Evolutionary conservation across 2,329 filamentous ascomycete species (phyloP).

Genomic region (Monilinia laxa): DNA sequence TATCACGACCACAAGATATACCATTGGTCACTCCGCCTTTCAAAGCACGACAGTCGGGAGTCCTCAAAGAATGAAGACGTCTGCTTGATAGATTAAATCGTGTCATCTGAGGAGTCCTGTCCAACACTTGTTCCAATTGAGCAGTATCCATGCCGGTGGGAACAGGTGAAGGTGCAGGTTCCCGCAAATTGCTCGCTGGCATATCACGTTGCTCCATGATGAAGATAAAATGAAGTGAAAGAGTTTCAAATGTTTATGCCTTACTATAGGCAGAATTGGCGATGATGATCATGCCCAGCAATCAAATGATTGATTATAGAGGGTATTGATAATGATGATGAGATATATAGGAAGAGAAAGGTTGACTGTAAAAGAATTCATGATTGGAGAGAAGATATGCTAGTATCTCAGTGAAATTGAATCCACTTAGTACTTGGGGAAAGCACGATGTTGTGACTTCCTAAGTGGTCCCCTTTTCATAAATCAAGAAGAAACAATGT

Average conservation of each 20-base stretch:
- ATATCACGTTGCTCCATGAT: conserved; percentile 4
- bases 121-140: conserved; percentile 1
- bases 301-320: neutral
- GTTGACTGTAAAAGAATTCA: neutral
- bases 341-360: neutral
- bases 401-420: neutral
- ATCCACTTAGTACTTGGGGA: neutral
- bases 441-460: neutral
- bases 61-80: neutral
- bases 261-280: neutral
- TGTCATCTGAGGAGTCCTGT: conserved; percentile 1
- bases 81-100: neutral
- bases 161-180: neutral
- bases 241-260: neutral
- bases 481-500: neutral
- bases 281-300: neutral
- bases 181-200: conserved; percentile 3
- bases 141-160: neutral
- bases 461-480: neutral
- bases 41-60: neutral
- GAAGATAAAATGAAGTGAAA: neutral
- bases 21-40: neutral
- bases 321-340: neutral
- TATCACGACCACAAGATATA: neutral
- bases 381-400: neutral